A percentile compares a stretch with the other conserved stretches of the same genome.
Conservation (phyloP, 495 filamentous ascomycete species). For the Aspergillus funiculosus region DNA sequence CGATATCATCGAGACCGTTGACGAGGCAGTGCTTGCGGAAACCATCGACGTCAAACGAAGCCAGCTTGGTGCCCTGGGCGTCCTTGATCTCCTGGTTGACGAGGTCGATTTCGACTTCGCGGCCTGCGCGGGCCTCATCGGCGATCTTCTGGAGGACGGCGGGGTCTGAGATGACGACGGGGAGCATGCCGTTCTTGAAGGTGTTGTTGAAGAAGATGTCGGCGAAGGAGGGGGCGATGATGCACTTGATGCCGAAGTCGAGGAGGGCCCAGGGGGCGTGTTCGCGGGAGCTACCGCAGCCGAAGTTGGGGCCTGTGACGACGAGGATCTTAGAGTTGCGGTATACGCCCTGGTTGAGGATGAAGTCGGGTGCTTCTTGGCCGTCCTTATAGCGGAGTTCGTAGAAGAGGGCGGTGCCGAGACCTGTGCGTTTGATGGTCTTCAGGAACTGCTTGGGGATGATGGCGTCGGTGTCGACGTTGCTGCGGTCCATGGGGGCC, state of each 20-base stretch:
- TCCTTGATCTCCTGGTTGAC: slow-evolving; percentile 78
- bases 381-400: slow-evolving; percentile 75
- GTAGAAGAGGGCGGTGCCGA: slow-evolving; percentile 82
- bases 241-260: slow-evolving; percentile 91
- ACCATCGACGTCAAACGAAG: slow-evolving; percentile 76
- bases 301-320: slow-evolving; percentile 91
- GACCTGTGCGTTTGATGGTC: slow-evolving; percentile 96
- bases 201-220: slow-evolving; percentile 99
- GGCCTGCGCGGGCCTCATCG: slow-evolving; percentile 72
- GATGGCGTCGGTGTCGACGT: slow-evolving; percentile 96
- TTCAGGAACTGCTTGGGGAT: slow-evolving; percentile 99
- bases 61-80: slow-evolving; percentile 62
- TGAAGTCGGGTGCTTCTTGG: slow-evolving; percentile 68
- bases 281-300: slow-evolving; percentile 88
- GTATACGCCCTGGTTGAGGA: slow-evolving; percentile 89
- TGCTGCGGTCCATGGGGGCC: slow-evolving; percentile 78
- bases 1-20: slow-evolving; percentile 95
- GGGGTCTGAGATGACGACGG: slow-evolving; percentile 66
- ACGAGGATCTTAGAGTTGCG: slow-evolving; percentile 83
- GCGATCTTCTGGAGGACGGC: slow-evolving; percentile 63
- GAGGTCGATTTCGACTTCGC: slow-evolving; percentile 88
- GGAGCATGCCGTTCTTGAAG: slow-evolving; percentile 99
- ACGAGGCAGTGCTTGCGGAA: slow-evolving; percentile 93
- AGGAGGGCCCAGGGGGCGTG: slow-evolving; percentile 96
- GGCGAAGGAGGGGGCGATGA: slow-evolving; percentile 88